Evolutionary conservation across 345 rosid genomes (phyloP), one percentile per base, ranked within the genome.

Genomic region (Melaleuca quinquenervia): DNA sequence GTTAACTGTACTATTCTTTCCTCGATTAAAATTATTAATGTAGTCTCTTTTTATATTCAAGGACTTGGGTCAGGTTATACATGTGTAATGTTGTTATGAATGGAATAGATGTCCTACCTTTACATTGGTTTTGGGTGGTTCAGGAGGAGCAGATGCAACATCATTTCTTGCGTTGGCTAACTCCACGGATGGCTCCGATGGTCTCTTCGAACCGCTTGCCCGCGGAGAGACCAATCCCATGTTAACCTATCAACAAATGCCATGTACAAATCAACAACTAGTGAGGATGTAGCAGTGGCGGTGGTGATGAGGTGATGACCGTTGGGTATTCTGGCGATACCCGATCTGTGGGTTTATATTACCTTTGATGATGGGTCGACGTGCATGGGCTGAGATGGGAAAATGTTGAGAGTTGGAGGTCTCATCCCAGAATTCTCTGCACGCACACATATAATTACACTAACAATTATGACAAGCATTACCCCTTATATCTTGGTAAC

Each of bases 381-480:
- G 87, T 95, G 98, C 99, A 96, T 96, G 78, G 99, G 99, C 85
- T 94, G 98, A 74, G 99, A 96, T 50, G 99, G 99, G 89, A 98
- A 98, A 87, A 98, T 98, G 93, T 95, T 96, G 70, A 96, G 92
- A 87, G 98, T 98, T 85, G 99, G 98, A 88, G 99, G 99, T 86
- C 96, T 94, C 97, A 95, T 95, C 83, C 90, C 95, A 85, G 94
- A 85, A 89, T 88, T 91, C 85, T 94, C 96, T 95, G 97, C 92
- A 84, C 49, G 89, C 15, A 53, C 76, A 5, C n/a, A 84, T 29
- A n/a, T 76, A 64, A 53, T 70, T 58, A 53, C 55, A 26, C 75
- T 44, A 44, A 54, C 3, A 55, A 58, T 11, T 22, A 36, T 56
- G 62, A 32, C 84, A 41, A 85, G 32, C 83, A 41, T 52, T 50